These are phyloP conservation scores for Annulohypoxylon bovei DNA, from an alignment of 495 filamentous ascomycete genomes.

Conservation along the genomic window DNA sequence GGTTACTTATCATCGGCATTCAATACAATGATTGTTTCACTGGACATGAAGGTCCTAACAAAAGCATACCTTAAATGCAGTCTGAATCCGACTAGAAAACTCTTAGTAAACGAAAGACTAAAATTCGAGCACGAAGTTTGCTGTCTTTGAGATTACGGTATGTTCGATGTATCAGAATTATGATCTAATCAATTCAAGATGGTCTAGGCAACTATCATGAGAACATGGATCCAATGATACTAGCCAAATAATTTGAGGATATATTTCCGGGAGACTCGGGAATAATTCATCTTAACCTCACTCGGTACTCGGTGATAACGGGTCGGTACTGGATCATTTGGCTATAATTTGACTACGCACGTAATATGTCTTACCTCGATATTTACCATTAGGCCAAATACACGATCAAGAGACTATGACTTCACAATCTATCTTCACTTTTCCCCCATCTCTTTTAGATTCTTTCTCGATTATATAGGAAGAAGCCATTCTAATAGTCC, in stretches of 20 bases:
- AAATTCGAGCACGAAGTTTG: neutral
- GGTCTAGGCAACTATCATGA: neutral
- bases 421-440: no score
- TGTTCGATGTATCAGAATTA: neutral
- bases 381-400: neutral
- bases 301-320: slow-evolving; percentile 24
- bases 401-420: neutral
- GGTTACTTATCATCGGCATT: slow-evolving; percentile 37
- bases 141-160: neutral
- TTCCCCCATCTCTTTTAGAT: neutral
- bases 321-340: slow-evolving; percentile 3
- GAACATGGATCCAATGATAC: neutral
- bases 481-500: no score
- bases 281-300: neutral
- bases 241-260: neutral
- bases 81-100: no score
- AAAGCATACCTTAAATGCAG: neutral
- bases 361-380: neutral
- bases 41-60: neutral
- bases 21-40: slow-evolving; percentile 34
- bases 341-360: neutral
- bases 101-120: neutral
- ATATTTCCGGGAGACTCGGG: slow-evolving; percentile 4
- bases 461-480: no score
- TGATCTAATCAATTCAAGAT: neutral